Conservation (phyloP, 257 asterid species). For the Ilex asprella region DNA sequence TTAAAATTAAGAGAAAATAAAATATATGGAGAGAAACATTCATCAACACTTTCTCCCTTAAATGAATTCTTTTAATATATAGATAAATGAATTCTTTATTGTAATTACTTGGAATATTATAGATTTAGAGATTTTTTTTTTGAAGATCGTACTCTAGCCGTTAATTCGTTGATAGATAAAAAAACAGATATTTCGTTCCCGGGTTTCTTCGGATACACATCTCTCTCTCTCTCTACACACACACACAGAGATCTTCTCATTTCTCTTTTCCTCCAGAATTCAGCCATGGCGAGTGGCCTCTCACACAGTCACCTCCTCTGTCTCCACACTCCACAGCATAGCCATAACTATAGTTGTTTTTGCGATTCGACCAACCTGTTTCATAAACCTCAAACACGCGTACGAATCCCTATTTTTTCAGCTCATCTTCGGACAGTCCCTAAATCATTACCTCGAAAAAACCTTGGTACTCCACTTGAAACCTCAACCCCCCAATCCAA, state of each 20-base stretch:
- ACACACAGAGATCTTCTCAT: neutral
- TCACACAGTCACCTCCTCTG: conserved; percentile 12
- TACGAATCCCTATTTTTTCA: conserved; percentile 8
- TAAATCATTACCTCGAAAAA: conserved; percentile 28
- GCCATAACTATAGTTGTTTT: neutral
- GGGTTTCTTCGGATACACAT: neutral
- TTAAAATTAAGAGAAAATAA: too few relatives aligned
- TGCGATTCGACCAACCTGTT: conserved; percentile 12
- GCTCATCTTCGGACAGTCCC: conserved; percentile 25
- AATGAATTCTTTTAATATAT: too few relatives aligned
- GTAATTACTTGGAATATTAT: too few relatives aligned
- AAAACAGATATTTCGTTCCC: neutral
- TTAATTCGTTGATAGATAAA: neutral
- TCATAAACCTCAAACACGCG: conserved; percentile 11
- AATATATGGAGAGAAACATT: too few relatives aligned
- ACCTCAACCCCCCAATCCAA: conserved; percentile 12
- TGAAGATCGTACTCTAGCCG: neutral
- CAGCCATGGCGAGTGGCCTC: conserved; percentile 18
- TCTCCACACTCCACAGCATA: conserved; percentile 6
- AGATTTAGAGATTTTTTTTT: neutral
- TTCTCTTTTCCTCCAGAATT: neutral
- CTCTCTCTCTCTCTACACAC: neutral
- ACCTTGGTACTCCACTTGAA: conserved; percentile 8
- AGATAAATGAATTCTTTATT: too few relatives aligned
- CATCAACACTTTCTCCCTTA: too few relatives aligned